Evolutionary conservation across 257 asterid species (phyloP).

Genomic region (Petunia secreta): DNA sequence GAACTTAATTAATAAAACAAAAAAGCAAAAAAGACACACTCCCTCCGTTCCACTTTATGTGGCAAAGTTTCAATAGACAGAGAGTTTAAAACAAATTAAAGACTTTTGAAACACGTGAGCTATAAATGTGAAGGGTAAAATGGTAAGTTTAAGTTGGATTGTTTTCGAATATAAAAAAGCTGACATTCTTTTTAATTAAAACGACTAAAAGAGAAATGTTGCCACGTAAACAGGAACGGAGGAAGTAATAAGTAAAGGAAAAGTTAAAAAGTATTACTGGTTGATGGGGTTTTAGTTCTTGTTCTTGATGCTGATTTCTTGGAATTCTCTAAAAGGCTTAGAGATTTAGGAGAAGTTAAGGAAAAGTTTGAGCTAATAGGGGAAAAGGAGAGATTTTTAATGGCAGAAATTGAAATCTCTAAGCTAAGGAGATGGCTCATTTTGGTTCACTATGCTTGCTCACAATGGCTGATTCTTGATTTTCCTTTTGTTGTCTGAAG

Average conservation of each 20-base stretch:
- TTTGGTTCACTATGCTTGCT: neutral
- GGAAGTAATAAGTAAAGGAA: neutral
- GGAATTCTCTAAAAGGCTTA: constrained; percentile 32
- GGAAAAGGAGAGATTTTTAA: constrained; percentile 42
- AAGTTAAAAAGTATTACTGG: constrained; percentile 26
- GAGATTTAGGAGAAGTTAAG: constrained; percentile 37
- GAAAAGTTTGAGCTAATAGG: constrained; percentile 44
- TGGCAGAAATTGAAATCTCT: constrained; percentile 31
- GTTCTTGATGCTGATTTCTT: constrained; percentile 33
- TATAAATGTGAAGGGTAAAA: no score
- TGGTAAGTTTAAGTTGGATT: no score
- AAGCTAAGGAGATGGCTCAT: constrained; percentile 32
- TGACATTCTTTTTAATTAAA: no score
- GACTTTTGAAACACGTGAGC: no score
- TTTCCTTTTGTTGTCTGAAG: neutral
- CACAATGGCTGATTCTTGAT: neutral
- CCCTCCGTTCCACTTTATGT: no score
- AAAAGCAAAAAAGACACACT: neutral
- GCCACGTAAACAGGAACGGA: no score
- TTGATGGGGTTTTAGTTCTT: constrained; percentile 29
- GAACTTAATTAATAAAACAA: neutral
- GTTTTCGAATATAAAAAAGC: no score
- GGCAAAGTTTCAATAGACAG: no score
- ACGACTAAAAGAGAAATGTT: no score
- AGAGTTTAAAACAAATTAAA: no score